Conservation (phyloP, 2,329 filamentous ascomycete species). For the Epichloe gansuensis region DNA sequence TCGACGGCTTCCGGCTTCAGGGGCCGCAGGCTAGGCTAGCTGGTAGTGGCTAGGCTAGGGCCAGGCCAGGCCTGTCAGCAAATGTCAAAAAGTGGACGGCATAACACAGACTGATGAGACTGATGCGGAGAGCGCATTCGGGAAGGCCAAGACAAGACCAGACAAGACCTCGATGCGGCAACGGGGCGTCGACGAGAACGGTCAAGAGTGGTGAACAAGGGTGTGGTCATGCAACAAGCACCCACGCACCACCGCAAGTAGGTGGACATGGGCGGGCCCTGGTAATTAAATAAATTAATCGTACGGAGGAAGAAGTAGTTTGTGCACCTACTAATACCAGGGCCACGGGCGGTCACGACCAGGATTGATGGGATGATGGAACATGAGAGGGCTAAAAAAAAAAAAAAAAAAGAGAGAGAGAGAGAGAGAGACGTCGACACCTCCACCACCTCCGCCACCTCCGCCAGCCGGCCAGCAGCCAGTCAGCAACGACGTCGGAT, state of each 20-base stretch:
- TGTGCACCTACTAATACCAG: not conserved
- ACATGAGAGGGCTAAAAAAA: too few relatives aligned
- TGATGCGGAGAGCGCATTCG: too few relatives aligned
- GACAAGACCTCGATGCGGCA: slow-evolving; percentile 1
- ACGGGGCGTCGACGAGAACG: not conserved
- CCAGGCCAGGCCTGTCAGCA: not conserved
- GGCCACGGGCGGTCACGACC: too few relatives aligned
- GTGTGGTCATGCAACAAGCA: not conserved
- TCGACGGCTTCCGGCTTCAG: not conserved
- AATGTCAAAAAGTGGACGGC: not conserved
- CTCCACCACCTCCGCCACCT: too few relatives aligned
- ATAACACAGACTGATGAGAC: not conserved
- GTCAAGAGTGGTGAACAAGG: not conserved
- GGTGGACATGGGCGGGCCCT: not conserved
- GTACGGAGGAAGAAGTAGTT: too few relatives aligned
- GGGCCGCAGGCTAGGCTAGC: not conserved
- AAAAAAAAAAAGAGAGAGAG: too few relatives aligned
- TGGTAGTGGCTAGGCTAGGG: too few relatives aligned
- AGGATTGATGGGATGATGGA: too few relatives aligned
- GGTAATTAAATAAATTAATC: not conserved
- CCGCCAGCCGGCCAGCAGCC: too few relatives aligned
- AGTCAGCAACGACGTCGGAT: too few relatives aligned
- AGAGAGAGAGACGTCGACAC: too few relatives aligned
- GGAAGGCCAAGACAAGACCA: not conserved
- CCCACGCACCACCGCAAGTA: not conserved